Conservation (phyloP, 1,284 basidiomycete species). For the Sphaerobolus stellatus region DNA sequence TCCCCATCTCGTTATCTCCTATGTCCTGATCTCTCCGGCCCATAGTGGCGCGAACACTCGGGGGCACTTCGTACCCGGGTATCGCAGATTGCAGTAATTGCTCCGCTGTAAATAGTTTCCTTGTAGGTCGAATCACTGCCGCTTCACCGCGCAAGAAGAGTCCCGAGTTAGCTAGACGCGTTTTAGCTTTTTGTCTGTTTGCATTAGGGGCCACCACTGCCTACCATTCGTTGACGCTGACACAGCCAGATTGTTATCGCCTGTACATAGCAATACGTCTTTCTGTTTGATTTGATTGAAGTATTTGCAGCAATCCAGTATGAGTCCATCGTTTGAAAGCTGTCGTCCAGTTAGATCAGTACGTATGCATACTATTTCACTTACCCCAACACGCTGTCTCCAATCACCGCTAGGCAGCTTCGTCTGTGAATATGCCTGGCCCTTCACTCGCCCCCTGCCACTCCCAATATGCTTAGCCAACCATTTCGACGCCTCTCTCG, state of each 20-base stretch:
- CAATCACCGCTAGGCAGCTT: conserved; percentile 56
- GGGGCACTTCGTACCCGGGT: conserved; percentile 3
- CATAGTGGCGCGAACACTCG: not conserved
- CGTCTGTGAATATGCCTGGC: conserved; percentile 67
- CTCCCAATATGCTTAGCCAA: conserved; percentile 54
- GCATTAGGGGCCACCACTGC: conserved; percentile 17
- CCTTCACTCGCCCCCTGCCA: conserved; percentile 55
- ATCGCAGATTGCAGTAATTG: conserved; percentile 1
- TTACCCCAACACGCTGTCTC: conserved; percentile 49
- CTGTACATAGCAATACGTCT: conserved; percentile 51
- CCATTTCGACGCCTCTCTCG: conserved; percentile 70
- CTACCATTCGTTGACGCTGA: conserved; percentile 52
- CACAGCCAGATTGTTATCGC: conserved; percentile 63
- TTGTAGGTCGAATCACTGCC: conserved; percentile 6
- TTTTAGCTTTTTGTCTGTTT: conserved; percentile 4
- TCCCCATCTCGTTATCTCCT: not conserved
- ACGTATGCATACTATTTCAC: conserved; percentile 14
- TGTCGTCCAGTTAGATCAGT: conserved; percentile 2
- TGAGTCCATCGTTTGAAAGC: conserved; percentile 58
- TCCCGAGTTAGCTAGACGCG: not conserved
- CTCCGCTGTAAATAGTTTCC: not conserved
- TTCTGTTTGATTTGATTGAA: conserved; percentile 36
- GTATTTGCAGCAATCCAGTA: conserved; percentile 70
- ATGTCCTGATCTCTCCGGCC: too few relatives aligned
- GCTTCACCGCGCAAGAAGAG: conserved; percentile 5